A percentile compares a stretch with the other conserved stretches of the same genome.
These are phyloP conservation scores for Pleurotus djamor DNA, from an alignment of 768 basidiomycete genomes.

Conservation along the genomic window DNA sequence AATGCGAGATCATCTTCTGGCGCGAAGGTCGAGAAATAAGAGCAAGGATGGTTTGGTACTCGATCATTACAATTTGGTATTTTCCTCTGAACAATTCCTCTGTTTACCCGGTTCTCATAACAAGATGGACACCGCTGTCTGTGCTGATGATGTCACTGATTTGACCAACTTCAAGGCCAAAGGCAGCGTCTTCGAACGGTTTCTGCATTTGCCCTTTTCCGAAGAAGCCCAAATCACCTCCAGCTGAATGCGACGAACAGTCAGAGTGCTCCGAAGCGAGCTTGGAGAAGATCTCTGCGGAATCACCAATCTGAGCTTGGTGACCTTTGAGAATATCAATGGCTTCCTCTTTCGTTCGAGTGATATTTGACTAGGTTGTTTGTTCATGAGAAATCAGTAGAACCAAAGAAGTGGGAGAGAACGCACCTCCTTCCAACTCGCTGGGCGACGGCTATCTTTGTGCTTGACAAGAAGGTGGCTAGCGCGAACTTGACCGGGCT, in stretches of 20 bases:
- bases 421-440: slow-evolving; percentile 80
- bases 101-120: slow-evolving; percentile 77
- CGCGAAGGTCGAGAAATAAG: not conserved
- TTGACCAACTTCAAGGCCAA: slow-evolving; percentile 64
- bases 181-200: slow-evolving; percentile 91
- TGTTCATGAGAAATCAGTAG: not conserved
- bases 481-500: slow-evolving; percentile 72
- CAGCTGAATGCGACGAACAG: slow-evolving; percentile 80
- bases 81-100: not conserved
- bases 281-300: slow-evolving; percentile 64
- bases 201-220: slow-evolving; percentile 92
- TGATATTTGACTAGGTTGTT: slow-evolving; percentile 63
- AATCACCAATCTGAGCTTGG: slow-evolving; percentile 56
- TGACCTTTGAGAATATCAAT: slow-evolving; percentile 70
- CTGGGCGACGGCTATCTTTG: slow-evolving; percentile 69
- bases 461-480: slow-evolving; percentile 97
- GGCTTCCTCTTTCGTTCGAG: slow-evolving; percentile 88
- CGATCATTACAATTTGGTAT: not conserved
- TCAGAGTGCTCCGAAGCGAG: slow-evolving; percentile 82
- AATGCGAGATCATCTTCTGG: too few relatives aligned
- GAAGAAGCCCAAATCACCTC: slow-evolving; percentile 90
- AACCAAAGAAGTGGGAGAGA: slow-evolving; percentile 1
- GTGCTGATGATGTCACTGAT: slow-evolving; percentile 84
- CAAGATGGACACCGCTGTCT: slow-evolving; percentile 94
- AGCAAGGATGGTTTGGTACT: not conserved